Evolutionary conservation across 139 green algal species (phyloP).

Genomic region (Zygnema circumcarinatum): DNA sequence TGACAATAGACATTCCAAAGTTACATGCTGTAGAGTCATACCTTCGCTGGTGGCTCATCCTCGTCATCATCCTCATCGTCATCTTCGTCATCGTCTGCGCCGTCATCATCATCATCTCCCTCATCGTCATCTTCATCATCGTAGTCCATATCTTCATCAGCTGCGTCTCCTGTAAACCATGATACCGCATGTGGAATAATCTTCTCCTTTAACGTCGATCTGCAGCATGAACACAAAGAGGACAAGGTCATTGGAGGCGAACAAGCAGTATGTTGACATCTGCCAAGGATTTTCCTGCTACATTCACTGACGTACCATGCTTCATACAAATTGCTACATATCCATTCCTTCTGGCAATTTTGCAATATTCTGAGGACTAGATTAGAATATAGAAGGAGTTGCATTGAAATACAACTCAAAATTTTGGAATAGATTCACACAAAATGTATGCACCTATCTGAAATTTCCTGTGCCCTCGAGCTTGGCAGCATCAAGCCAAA

Average conservation of each 20-base stretch:
- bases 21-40: too few species aligned
- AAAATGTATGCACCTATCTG: too few species aligned
- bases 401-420: too few species aligned
- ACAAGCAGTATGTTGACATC: constrained; percentile 3
- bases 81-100: constrained; percentile 52
- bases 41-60: constrained; percentile 2
- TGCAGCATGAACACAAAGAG: background rate
- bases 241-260: too few species aligned
- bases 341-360: background rate
- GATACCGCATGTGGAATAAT: constrained; percentile 83
- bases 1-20: too few species aligned
- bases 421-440: too few species aligned
- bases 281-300: background rate
- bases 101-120: constrained; percentile 57
- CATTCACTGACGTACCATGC: background rate
- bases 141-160: constrained; percentile 67
- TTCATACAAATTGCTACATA: constrained; percentile 13
- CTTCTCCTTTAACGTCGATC: constrained; percentile 75
- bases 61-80: constrained; percentile 42
- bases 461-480: too few species aligned
- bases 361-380: too few species aligned
- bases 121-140: constrained; percentile 60
- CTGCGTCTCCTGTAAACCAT: constrained; percentile 92
- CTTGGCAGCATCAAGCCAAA: too few species aligned
- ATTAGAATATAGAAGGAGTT: too few species aligned